phyloP scores from a whole-genome alignment of 176 grass and related monocot genomes.

The Thalia dealbata region DNA sequence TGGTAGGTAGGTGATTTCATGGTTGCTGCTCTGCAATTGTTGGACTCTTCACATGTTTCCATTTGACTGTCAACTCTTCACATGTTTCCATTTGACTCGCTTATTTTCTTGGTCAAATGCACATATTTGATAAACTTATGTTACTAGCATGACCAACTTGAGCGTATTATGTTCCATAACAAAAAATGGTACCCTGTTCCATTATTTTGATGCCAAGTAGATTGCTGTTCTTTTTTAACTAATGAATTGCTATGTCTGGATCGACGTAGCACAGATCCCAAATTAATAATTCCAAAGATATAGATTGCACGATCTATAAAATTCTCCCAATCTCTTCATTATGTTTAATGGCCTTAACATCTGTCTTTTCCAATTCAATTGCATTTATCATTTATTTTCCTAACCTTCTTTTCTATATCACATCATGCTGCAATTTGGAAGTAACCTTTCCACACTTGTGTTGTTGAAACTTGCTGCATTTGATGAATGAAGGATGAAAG shows the following conservation, averaged over 20 bases:
- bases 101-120: not conserved
- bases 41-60: too few species aligned
- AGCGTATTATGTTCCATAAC: too few species aligned
- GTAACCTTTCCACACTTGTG: not conserved
- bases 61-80: too few species aligned
- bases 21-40: too few species aligned
- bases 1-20: too few species aligned
- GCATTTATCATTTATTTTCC: not conserved
- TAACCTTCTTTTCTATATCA: not conserved
- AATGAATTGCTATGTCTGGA: not conserved
- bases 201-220: not conserved
- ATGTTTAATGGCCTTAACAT: not conserved
- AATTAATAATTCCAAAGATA: too few species aligned
- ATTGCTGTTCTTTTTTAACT: not conserved
- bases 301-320: not conserved
- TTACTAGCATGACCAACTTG: not conserved
- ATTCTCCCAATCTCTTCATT: not conserved
- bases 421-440: too few species aligned
- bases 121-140: not conserved
- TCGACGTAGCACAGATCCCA: too few species aligned
- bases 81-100: too few species aligned
- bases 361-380: not conserved
- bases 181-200: too few species aligned
- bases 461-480: not conserved
- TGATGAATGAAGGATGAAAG: conserved; percentile 68